Percentiles rank a stretch among this genome's conserved stretches.
Conservation (phyloP, 768 basidiomycete genomes). For the Butyriboletus loyo region DNA sequence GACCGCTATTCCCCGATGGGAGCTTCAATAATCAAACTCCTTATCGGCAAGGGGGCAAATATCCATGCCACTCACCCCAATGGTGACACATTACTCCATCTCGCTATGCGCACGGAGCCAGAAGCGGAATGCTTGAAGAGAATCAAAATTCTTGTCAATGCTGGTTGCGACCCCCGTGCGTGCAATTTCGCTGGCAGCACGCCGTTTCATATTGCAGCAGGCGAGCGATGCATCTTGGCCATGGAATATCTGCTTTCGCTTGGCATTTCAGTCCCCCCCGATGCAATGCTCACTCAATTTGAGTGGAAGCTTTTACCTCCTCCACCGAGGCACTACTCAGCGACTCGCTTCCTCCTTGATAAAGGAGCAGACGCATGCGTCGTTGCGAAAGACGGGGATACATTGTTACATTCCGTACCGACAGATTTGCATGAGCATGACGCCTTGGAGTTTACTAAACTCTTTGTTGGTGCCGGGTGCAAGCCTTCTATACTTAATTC, state of each 20-base stretch:
- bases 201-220: not conserved
- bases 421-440: rapidly evolving
- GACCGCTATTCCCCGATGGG: rapidly evolving
- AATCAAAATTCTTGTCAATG: not conserved
- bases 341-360: not conserved
- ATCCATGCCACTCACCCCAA: not conserved
- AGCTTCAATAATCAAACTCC: not conserved
- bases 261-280: not conserved
- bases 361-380: not conserved
- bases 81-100: not conserved
- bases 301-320: rapidly evolving
- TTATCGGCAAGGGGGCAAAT: not conserved
- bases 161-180: not conserved
- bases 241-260: not conserved
- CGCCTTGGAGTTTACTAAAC: not conserved
- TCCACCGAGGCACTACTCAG: not conserved
- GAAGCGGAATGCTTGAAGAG: not conserved
- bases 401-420: not conserved
- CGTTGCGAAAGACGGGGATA: not conserved
- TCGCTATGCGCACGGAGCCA: not conserved
- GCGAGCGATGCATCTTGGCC: not conserved
- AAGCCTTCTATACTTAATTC: not conserved
- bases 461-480: not conserved
- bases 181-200: not conserved
- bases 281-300: not conserved